Evolutionary conservation across 148 eudicot species (phyloP).

Genomic region (Diospyros kaki): DNA sequence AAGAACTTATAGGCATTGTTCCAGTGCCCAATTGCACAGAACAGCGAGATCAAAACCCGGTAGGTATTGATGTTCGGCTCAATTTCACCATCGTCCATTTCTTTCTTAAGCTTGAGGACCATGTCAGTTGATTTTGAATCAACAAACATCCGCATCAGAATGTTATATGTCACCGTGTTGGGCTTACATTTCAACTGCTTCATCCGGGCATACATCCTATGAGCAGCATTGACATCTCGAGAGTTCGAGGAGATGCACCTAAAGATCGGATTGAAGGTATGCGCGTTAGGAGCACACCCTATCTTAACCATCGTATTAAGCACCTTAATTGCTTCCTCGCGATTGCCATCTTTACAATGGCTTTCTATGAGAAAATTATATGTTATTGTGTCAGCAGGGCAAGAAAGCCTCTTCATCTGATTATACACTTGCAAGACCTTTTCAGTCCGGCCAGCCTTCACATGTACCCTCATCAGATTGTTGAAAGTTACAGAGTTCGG

Average conservation of each 20-base stretch:
- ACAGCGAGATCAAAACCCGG: conserved; percentile 58
- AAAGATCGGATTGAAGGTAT: conserved; percentile 77
- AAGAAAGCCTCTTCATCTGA: conserved; percentile 75
- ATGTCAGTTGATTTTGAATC: conserved; percentile 77
- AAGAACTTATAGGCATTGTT: conserved; percentile 74
- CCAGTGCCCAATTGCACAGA: conserved; percentile 91
- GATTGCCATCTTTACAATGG: conserved; percentile 72
- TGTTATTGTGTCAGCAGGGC: conserved; percentile 60
- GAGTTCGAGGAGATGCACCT: conserved; percentile 41
- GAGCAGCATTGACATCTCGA: conserved; percentile 75
- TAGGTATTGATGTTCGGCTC: conserved; percentile 87
- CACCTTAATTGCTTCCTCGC: conserved; percentile 73
- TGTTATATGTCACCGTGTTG: conserved; percentile 72
- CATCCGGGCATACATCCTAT: conserved; percentile 62
- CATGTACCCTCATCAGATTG: conserved; percentile 86
- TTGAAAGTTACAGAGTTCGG: conserved; percentile 82
- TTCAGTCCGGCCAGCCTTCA: conserved; percentile 63
- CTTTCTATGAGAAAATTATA: conserved; percentile 69
- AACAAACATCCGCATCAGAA: conserved; percentile 81
- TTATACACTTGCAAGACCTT: conserved; percentile 81
- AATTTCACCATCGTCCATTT: conserved; percentile 62
- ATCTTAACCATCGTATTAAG: conserved; percentile 62
- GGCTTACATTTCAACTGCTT: conserved; percentile 65
- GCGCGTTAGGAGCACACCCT: conserved; percentile 53
- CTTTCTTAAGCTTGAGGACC: conserved; percentile 88